phyloP scores from a whole-genome alignment of 768 basidiomycete species.

The Exsudoporus frostii region DNA sequence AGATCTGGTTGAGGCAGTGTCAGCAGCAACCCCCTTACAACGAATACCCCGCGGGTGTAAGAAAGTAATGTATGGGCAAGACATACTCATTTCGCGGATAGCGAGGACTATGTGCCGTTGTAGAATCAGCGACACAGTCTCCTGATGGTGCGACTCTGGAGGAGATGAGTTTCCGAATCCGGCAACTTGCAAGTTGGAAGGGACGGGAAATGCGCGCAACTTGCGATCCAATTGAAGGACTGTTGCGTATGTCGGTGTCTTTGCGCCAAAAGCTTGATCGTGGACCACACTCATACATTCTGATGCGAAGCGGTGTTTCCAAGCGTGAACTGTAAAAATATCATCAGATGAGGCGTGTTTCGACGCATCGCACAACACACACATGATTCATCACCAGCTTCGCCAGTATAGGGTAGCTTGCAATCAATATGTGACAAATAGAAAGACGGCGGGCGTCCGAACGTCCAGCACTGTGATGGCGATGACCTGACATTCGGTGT shows the following conservation, averaged over 20 bases:
- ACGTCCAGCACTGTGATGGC: conserved; percentile 58
- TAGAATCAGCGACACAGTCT: conserved; percentile 43
- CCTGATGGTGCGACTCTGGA: conserved; percentile 39
- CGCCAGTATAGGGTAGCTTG: conserved; percentile 53
- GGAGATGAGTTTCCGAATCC: conserved; percentile 57
- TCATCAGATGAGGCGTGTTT: conserved; percentile 2
- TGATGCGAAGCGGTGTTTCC: conserved; percentile 68
- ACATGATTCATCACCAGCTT: conserved; percentile 58
- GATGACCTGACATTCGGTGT: conserved; percentile 27
- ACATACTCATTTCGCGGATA: conserved; percentile 67
- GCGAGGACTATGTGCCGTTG: conserved; percentile 68
- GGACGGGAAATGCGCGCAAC: conserved; percentile 65
- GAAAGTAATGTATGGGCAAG: background rate
- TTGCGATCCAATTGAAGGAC: conserved; percentile 67
- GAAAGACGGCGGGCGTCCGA: conserved; percentile 68
- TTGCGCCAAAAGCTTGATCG: conserved; percentile 70
- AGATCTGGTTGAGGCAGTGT: conserved; percentile 43
- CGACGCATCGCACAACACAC: conserved; percentile 23
- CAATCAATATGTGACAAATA: conserved; percentile 65
- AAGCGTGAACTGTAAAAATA: conserved; percentile 48
- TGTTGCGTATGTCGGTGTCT: conserved; percentile 63
- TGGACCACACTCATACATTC: conserved; percentile 69
- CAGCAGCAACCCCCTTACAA: conserved; percentile 7
- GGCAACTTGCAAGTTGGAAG: conserved; percentile 60
- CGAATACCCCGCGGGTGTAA: background rate